These are phyloP conservation scores for Pseudozyma tsukubaensis DNA, from an alignment of 1,284 basidiomycete species.

Conservation along the genomic window DNA sequence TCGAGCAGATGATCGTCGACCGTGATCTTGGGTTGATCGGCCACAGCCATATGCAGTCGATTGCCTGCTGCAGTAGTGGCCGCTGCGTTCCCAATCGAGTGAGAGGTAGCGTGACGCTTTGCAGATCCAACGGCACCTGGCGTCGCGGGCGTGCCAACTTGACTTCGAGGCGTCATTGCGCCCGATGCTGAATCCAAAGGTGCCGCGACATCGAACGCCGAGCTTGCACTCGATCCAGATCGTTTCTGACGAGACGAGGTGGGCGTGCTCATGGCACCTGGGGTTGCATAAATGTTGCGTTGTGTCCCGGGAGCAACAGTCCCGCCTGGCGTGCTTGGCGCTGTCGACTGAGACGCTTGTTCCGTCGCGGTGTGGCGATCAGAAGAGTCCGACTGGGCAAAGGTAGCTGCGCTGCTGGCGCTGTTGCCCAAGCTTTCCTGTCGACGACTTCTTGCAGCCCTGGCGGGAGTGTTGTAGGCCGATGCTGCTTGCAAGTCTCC, in stretches of 20 bases:
- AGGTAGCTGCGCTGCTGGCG: constrained; percentile 31
- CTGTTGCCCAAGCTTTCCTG: constrained; percentile 33
- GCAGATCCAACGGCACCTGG: constrained; percentile 18
- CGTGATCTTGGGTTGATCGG: constrained; percentile 21
- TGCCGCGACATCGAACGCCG: constrained; percentile 14
- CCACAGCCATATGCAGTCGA: constrained; percentile 24
- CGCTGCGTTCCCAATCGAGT: constrained; percentile 14
- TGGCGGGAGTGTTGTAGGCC: constrained; percentile 38
- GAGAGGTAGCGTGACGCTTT: constrained; percentile 15
- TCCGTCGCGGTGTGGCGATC: constrained; percentile 24
- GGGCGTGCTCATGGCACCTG: constrained; percentile 34
- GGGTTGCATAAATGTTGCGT: constrained; percentile 14
- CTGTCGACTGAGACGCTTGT: constrained; percentile 12
- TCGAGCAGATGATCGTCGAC: constrained; percentile 56
- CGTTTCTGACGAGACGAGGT: constrained; percentile 38
- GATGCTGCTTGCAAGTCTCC: constrained; percentile 41
- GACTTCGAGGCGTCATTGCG: constrained; percentile 26
- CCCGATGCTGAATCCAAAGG: constrained; percentile 1
- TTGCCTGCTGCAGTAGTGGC: constrained; percentile 20
- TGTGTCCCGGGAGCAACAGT: constrained; percentile 4
- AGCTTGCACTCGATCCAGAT: constrained; percentile 38
- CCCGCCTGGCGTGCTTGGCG: constrained; percentile 34
- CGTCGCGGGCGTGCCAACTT: constrained; percentile 23
- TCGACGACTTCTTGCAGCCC: constrained; percentile 16
- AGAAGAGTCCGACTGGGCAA: constrained; percentile 31